phyloP scores from a whole-genome alignment of 139 green algal genomes.

The Picochlorum costavermella region DNA sequence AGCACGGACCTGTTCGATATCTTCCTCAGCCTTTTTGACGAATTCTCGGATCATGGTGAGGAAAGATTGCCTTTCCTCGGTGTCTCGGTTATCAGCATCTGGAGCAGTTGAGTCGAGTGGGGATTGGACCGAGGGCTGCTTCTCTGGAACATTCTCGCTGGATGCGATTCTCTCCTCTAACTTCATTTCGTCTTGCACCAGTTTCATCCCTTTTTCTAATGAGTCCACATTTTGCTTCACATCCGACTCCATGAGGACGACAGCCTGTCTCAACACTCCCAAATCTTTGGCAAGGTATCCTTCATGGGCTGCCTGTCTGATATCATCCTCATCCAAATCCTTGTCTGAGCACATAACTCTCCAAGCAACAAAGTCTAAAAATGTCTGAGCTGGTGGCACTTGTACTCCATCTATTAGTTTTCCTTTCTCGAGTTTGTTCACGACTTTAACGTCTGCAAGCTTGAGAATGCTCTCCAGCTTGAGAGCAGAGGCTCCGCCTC shows the following conservation, averaged over 20 bases:
- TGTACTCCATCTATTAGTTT: not conserved
- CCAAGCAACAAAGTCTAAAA: slow-evolving; percentile 36
- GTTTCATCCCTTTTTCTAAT: slow-evolving; percentile 19
- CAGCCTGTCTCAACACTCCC: not conserved
- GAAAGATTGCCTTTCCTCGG: not conserved
- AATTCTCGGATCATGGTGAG: slow-evolving; percentile 13
- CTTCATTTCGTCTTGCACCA: slow-evolving; percentile 14
- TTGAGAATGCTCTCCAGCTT: slow-evolving; percentile 38
- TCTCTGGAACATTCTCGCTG: not conserved
- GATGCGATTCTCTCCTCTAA: not conserved
- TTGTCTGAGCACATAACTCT: slow-evolving; percentile 10
- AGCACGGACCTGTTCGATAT: slow-evolving; percentile 7
- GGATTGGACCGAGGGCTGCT: not conserved
- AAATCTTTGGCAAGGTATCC: slow-evolving; percentile 23
- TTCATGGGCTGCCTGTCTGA: not conserved
- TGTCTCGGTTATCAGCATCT: not conserved
- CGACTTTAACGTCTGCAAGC: slow-evolving; percentile 34
- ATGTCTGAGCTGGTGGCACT: slow-evolving; percentile 1
- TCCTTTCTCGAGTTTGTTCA: not conserved
- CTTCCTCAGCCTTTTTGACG: not conserved
- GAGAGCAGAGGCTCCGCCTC: slow-evolving; percentile 25
- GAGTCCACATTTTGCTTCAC: slow-evolving; percentile 23
- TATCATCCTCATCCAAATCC: not conserved
- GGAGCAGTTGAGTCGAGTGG: slow-evolving; percentile 16
- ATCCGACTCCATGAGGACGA: slow-evolving; percentile 10